phyloP scores from a whole-genome alignment of 805 yeast genomes.

The Candida ovalis region DNA sequence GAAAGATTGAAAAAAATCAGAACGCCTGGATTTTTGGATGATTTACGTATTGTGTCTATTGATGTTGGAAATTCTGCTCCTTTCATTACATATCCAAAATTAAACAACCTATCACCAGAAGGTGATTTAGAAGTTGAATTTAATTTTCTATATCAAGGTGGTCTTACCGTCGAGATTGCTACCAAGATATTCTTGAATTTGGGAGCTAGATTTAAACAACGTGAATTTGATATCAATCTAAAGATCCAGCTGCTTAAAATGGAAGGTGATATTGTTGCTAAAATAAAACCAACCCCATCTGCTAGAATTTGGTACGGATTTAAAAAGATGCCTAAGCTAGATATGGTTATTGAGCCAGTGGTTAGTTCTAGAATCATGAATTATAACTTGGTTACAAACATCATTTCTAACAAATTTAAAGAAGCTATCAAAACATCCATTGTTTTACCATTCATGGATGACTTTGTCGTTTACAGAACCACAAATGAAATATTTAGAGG shows the following conservation, averaged over 20 bases:
- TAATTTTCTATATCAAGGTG: constrained; percentile 69
- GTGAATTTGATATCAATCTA: constrained; percentile 71
- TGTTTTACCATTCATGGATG: constrained; percentile 89
- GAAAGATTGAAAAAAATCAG: constrained; percentile 75
- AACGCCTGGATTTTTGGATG: constrained; percentile 84
- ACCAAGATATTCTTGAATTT: constrained; percentile 75
- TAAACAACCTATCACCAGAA: constrained; percentile 70
- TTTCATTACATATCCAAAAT: constrained; percentile 64
- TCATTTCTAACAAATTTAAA: constrained; percentile 71
- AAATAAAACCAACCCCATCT: constrained; percentile 87
- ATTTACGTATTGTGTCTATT: constrained; percentile 67
- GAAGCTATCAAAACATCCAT: constrained; percentile 77
- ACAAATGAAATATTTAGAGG: constrained; percentile 75
- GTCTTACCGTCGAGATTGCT: constrained; percentile 69
- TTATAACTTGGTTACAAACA: constrained; percentile 73
- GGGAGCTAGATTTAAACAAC: constrained; percentile 68
- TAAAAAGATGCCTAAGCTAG: constrained; percentile 71
- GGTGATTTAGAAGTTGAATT: constrained; percentile 66
- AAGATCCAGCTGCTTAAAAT: constrained; percentile 64
- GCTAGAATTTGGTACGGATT: constrained; percentile 89
- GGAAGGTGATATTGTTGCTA: constrained; percentile 68
- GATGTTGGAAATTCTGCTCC: constrained; percentile 83
- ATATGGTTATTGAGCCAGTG: constrained; percentile 81
- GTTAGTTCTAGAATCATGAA: constrained; percentile 80
- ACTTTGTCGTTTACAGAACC: constrained; percentile 67